Percentiles rank a stretch among this genome's conserved stretches.
Evolutionary conservation across 345 rosid genomes (phyloP).

Genomic region (Melaleuca quinquenervia): DNA sequence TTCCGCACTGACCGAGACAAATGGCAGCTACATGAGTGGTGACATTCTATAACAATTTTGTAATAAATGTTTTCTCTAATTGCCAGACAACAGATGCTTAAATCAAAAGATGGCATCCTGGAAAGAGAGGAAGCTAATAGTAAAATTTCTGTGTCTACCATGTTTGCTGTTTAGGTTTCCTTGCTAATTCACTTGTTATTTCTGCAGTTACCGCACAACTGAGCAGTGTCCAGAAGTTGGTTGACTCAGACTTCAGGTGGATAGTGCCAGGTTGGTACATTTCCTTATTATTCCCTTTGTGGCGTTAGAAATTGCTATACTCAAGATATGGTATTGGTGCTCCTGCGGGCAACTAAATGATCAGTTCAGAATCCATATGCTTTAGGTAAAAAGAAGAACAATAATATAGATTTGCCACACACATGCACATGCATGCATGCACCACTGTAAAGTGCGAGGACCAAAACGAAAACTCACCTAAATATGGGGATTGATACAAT

Average conservation of each 20-base stretch:
- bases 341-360: neutral
- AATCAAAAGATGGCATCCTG: neutral
- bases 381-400: neutral
- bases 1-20: neutral
- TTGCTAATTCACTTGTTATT: neutral
- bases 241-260: slow-evolving; percentile 22
- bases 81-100: neutral
- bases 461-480: neutral
- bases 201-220: slow-evolving; percentile 23
- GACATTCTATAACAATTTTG: neutral
- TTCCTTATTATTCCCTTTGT: neutral
- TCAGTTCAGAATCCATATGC: neutral
- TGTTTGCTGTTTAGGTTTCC: neutral
- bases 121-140: neutral
- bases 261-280: slow-evolving; percentile 24
- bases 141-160: neutral
- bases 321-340: neutral
- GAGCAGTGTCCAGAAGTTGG: slow-evolving; percentile 15
- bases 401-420: neutral
- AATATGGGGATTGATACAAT: neutral
- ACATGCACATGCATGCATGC: neutral
- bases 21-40: neutral
- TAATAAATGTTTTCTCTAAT: neutral
- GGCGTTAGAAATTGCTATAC: neutral
- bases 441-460: neutral